A percentile compares a stretch with the other conserved stretches of the same genome.
These are phyloP conservation scores for Blyttiomyces sp. DNA, from an alignment of 371 early-diverging fungal genomes.

Conservation along the genomic window DNA sequence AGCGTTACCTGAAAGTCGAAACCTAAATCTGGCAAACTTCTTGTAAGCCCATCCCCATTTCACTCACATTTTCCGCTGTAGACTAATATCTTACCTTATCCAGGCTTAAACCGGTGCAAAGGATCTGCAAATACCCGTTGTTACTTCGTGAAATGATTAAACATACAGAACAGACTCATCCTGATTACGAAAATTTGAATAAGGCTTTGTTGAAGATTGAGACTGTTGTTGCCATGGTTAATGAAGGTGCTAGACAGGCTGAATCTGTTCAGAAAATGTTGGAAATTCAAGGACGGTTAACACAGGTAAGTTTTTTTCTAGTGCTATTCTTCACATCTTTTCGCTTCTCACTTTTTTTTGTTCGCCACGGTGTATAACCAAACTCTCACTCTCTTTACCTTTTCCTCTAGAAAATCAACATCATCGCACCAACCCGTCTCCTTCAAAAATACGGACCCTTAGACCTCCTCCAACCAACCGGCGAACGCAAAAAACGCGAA, in stretches of 20 bases:
- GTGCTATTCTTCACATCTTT: no score
- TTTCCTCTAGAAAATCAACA: conserved; percentile 31
- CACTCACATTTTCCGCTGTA: neutral
- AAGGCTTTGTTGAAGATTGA: conserved; percentile 42
- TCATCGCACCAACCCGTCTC: conserved; percentile 41
- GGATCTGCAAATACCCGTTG: conserved; percentile 97
- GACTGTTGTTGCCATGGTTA: conserved; percentile 49
- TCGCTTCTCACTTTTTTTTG: no score
- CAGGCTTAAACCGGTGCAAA: conserved; percentile 88
- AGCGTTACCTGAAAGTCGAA: conserved; percentile 28
- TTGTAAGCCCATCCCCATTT: conserved; percentile 27
- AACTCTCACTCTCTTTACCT: neutral
- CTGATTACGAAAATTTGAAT: conserved; percentile 33
- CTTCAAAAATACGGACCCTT: conserved; percentile 36
- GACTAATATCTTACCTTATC: neutral
- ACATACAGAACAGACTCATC: conserved; percentile 38
- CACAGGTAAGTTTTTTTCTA: conserved; percentile 23
- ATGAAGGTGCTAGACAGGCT: conserved; percentile 46
- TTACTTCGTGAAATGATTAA: conserved; percentile 58
- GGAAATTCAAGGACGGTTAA: conserved; percentile 40
- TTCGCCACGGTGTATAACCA: neutral
- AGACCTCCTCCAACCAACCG: conserved; percentile 22
- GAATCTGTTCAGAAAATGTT: conserved; percentile 46
- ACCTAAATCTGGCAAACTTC: conserved; percentile 44
- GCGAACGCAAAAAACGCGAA: conserved; percentile 37